Base-by-base conservation (phyloP, 257 asterid genomes). In the Agastache rugosa region DNA sequence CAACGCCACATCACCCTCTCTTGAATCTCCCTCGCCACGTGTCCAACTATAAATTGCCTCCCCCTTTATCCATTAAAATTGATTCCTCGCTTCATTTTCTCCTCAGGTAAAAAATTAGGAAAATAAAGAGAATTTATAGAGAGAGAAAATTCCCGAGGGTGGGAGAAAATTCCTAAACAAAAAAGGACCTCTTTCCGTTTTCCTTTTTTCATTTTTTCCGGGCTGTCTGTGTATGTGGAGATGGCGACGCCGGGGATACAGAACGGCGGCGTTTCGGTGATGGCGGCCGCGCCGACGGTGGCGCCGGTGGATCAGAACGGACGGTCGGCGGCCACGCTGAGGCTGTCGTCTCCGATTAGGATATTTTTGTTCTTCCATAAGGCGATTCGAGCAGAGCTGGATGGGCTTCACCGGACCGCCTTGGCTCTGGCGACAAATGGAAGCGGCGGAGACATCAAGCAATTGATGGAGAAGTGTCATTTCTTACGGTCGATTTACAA, bases 331-430 rank as follows among this genome's bases (percentile, higher is more conserved):
- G 77, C 77, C 14, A 69, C 84, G 61, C 56, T 79, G 56, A 70
- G 80, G 72, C 72, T 84, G 16, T 80, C 91, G 37, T 89, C 97
- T 54, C 97, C 97, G 67, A 85, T 91, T 82, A 81, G 93, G 86
- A 87, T 91, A n/a, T 91, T 91, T 61, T 68, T 85, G 70, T 91
- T 87, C 71, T 89, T 91, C 67, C 97, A 91, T 23, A 91, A 91
- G 84, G 97, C 97, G 42, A 91, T 91, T 77, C 81, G 97, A 59
- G 80, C 85, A 35, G 97, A 91, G 85, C 86, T 91, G 37, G 97
- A 84, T 31, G 92, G 88, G 16, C 88, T 91, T 0, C 96, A 91
- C 71, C 77, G 85, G 69, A 83, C 92, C 25, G 93, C 97, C 58
- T 74, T 89, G 87, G 86, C 85, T 31, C 54, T 89, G 70, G 97